Evolutionary conservation across 768 basidiomycete genomes (phyloP).

Genomic region (Boletus fagicola): DNA sequence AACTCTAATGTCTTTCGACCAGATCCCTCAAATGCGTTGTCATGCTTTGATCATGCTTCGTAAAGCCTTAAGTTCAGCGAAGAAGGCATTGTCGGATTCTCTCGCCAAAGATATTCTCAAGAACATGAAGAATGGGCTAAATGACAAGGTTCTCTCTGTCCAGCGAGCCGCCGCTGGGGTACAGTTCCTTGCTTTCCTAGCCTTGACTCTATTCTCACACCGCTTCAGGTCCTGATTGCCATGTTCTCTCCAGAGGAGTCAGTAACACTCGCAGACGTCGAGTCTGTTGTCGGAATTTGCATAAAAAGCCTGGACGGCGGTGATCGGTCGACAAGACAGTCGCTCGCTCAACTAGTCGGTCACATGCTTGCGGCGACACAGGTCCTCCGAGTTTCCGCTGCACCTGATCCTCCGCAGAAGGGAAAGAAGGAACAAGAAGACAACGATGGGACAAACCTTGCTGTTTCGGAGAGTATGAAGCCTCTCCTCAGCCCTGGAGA

Average conservation of each 20-base stretch:
- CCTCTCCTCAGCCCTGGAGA: constrained; percentile 70
- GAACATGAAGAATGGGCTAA: constrained; percentile 68
- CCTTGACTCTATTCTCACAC: constrained; percentile 17
- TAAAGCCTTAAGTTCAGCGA: constrained; percentile 80
- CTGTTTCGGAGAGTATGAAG: constrained; percentile 55
- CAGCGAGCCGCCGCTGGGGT: constrained; percentile 85
- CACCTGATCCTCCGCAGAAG: constrained; percentile 52
- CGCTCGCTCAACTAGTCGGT: constrained; percentile 77
- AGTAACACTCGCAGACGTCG: constrained; percentile 68
- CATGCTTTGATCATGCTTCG: constrained; percentile 74
- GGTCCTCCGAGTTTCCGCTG: constrained; percentile 50
- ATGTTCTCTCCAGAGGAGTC: constrained; percentile 59
- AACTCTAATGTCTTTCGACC: constrained; percentile 8
- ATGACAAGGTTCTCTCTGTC: constrained; percentile 81
- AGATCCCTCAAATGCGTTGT: constrained; percentile 82
- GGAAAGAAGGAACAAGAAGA: constrained; percentile 61
- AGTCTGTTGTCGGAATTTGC: constrained; percentile 64
- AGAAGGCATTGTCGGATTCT: constrained; percentile 79
- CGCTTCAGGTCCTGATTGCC: constrained; percentile 44
- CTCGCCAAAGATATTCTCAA: constrained; percentile 80
- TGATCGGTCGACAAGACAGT: constrained; percentile 80
- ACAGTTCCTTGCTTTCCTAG: constrained; percentile 12
- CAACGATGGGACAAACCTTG: constrained; percentile 51
- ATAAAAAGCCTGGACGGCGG: constrained; percentile 75
- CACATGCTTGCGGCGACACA: constrained; percentile 85